Conservation (phyloP, 2,329 filamentous ascomycete genomes). For the Fusarium floridanum region DNA sequence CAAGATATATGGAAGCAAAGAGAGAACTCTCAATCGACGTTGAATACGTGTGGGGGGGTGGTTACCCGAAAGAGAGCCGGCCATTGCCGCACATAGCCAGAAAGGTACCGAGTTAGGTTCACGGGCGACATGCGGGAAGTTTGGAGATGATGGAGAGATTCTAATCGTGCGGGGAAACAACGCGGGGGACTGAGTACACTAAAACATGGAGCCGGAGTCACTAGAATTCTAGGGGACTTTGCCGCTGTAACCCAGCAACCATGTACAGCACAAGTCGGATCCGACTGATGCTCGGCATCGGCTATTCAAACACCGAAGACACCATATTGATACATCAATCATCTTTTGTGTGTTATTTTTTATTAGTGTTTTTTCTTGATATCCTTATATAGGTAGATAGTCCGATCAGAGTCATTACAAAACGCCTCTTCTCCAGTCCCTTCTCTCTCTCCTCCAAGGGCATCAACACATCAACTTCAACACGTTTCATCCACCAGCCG, state of each 20-base stretch:
- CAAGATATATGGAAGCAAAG: background rate
- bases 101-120: constrained; percentile 27
- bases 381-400: constrained; percentile 21
- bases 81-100: constrained; percentile 54
- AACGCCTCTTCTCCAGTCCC: constrained; percentile 26
- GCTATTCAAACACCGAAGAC: background rate
- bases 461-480: constrained; percentile 12
- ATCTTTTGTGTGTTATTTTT: constrained; percentile 13
- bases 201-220: constrained; percentile 25
- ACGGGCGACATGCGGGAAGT: background rate
- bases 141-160: constrained; percentile 18
- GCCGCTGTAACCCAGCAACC: background rate
- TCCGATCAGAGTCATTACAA: constrained; percentile 33
- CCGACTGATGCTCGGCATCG: background rate
- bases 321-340: background rate
- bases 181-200: constrained; percentile 20
- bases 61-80: constrained; percentile 51
- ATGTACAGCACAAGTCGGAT: background rate
- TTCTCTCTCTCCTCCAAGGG: background rate
- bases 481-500: constrained; percentile 3
- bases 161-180: constrained; percentile 35
- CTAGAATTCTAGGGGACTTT: constrained; percentile 5
- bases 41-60: constrained; percentile 30
- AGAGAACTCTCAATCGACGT: background rate
- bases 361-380: constrained; percentile 16